Percentiles rank a stretch among this genome's conserved stretches.
These are phyloP conservation scores for Zangia roseola DNA, from an alignment of 768 basidiomycete species.

Conservation along the genomic window DNA sequence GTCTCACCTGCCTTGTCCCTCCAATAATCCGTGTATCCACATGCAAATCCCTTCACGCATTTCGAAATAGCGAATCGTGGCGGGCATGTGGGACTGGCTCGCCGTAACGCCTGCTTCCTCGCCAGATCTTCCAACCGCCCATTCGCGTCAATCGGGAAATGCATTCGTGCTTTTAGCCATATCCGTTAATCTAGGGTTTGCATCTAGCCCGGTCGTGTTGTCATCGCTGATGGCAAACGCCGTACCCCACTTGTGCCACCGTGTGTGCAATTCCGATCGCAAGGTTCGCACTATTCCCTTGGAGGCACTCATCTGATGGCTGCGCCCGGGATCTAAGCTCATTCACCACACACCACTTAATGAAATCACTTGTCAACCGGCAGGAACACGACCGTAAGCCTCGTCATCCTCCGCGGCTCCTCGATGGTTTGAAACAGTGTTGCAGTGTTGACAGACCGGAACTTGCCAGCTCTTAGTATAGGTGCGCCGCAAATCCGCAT, in stretches of 20 bases:
- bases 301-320: constrained; percentile 17
- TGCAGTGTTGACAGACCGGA: constrained; percentile 16
- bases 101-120: constrained; percentile 13
- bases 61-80: constrained; percentile 16
- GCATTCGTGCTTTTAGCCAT: constrained; percentile 20
- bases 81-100: constrained; percentile 7
- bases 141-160: constrained; percentile 27
- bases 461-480: constrained; percentile 1
- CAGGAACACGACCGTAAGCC: constrained; percentile 6
- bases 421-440: constrained; percentile 22
- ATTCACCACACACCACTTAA: background rate
- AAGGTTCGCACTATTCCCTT: constrained; percentile 15
- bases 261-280: constrained; percentile 6
- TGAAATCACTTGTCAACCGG: constrained; percentile 5
- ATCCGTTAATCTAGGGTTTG: constrained; percentile 34
- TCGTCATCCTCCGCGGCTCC: constrained; percentile 24
- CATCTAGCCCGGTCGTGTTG: constrained; percentile 7
- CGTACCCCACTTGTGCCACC: constrained; percentile 18
- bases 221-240: constrained; percentile 21
- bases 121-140: constrained; percentile 24
- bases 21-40: constrained; percentile 5
- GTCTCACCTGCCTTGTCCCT: background rate
- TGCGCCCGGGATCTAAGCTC: constrained; percentile 16
- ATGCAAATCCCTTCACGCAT: constrained; percentile 18
- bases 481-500: background rate